Evolutionary conservation across 1,139 yeast species (phyloP).

Genomic region (Lodderomyces elongisporus): DNA sequence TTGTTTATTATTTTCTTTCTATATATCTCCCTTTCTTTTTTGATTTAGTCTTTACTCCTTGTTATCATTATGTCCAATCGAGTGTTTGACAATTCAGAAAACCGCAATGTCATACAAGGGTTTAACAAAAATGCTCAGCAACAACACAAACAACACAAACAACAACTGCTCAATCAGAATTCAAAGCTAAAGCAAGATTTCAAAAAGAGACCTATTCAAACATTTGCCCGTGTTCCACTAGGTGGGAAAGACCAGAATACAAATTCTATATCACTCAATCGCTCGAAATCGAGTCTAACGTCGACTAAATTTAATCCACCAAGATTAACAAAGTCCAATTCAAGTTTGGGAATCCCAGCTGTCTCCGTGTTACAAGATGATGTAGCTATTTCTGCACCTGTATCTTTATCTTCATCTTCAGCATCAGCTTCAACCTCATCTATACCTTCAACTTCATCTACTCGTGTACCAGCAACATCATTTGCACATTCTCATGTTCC

Average conservation of each 20-base stretch:
- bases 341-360: constrained; percentile 32
- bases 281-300: constrained; percentile 30
- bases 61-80: constrained; percentile 4
- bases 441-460: no score
- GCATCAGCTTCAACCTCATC: no score
- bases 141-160: constrained; percentile 5
- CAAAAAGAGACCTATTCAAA: no score
- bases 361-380: constrained; percentile 2
- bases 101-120: constrained; percentile 3
- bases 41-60: no score
- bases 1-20: no score
- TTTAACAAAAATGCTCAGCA: constrained; percentile 3
- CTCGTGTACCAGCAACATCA: no score
- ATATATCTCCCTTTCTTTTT: no score
- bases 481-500: no score
- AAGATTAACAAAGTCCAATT: constrained; percentile 31
- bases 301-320: constrained; percentile 16
- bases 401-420: no score
- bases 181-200: constrained; percentile 5
- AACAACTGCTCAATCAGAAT: constrained; percentile 4
- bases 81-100: constrained; percentile 5
- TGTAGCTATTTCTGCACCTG: no score
- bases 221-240: constrained; percentile 46
- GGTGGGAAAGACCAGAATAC: constrained; percentile 47
- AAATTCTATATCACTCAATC: constrained; percentile 23